Conservation (phyloP, 176 grass and related monocot species). For the Phoenix dactylifera region DNA sequence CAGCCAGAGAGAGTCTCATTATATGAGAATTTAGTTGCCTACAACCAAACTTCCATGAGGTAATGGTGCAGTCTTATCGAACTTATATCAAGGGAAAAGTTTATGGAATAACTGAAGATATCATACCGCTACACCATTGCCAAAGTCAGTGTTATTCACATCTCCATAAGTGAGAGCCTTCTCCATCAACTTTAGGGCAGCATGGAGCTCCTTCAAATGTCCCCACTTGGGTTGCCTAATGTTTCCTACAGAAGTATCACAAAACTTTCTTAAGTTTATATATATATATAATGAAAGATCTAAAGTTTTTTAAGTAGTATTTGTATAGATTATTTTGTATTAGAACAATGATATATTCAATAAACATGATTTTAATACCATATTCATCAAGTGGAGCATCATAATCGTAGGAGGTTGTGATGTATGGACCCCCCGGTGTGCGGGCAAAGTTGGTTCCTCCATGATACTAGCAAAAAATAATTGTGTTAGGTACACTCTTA, state of each 20-base stretch:
- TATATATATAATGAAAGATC: no score
- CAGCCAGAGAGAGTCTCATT: slow-evolving; percentile 29
- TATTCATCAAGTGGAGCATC: slow-evolving; percentile 89
- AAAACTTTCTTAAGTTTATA: no score
- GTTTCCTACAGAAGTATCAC: slow-evolving; percentile 24
- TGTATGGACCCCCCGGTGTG: slow-evolving; percentile 70
- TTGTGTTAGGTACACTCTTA: no score
- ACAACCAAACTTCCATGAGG: background rate
- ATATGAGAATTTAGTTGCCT: slow-evolving; percentile 48
- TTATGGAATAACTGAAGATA: background rate
- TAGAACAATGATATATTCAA: no score
- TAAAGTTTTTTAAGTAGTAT: no score
- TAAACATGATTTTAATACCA: slow-evolving; percentile 24
- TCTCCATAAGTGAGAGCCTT: slow-evolving; percentile 46
- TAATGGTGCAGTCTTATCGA: background rate
- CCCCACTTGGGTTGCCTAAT: slow-evolving; percentile 75
- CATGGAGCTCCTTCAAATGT: slow-evolving; percentile 73
- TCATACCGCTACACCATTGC: slow-evolving; percentile 29
- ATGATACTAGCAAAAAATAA: slow-evolving; percentile 41
- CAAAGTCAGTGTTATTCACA: slow-evolving; percentile 20
- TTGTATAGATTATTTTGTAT: no score
- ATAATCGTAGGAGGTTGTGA: slow-evolving; percentile 76
- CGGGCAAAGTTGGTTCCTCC: slow-evolving; percentile 85
- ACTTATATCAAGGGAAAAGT: no score
- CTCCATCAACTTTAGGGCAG: slow-evolving; percentile 48